These are phyloP conservation scores for Astraeus odoratus DNA, from an alignment of 768 basidiomycete species.

Conservation along the genomic window DNA sequence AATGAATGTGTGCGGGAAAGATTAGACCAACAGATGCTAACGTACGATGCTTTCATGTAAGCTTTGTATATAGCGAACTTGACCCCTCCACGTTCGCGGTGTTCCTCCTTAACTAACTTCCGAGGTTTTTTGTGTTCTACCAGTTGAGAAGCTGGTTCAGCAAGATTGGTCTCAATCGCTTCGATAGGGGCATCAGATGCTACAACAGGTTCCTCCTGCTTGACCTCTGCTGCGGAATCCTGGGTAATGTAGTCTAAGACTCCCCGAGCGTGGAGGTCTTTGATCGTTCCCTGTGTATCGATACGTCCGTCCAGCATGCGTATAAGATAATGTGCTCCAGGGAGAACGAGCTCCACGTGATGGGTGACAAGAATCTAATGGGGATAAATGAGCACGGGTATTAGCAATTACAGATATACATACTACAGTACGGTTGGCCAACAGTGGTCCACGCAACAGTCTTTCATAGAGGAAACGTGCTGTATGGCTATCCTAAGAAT, in stretches of 20 bases:
- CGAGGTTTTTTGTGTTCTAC: slow-evolving; percentile 48
- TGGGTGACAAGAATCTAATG: slow-evolving; percentile 67
- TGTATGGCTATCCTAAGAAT: slow-evolving; percentile 59
- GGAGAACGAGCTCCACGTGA: slow-evolving; percentile 76
- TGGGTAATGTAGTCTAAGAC: slow-evolving; percentile 55
- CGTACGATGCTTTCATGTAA: slow-evolving; percentile 65
- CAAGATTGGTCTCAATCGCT: neutral
- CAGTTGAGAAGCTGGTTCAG: neutral
- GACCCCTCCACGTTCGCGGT: slow-evolving; percentile 73
- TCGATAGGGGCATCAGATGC: slow-evolving; percentile 12
- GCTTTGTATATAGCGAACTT: slow-evolving; percentile 68
- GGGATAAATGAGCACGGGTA: neutral
- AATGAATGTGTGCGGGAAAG: neutral
- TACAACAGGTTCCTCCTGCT: slow-evolving; percentile 35
- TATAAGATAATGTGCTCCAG: slow-evolving; percentile 65
- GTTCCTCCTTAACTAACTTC: slow-evolving; percentile 77
- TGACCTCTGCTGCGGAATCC: slow-evolving; percentile 41
- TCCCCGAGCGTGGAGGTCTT: slow-evolving; percentile 56
- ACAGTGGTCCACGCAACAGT: slow-evolving; percentile 61
- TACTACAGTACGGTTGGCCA: slow-evolving; percentile 63
- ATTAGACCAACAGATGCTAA: neutral
- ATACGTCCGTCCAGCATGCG: slow-evolving; percentile 80
- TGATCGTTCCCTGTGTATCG: slow-evolving; percentile 64
- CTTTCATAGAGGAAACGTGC: slow-evolving; percentile 56
- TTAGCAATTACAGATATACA: slow-evolving; percentile 8